A percentile compares a stretch with the other conserved stretches of the same genome.
phyloP scores from a whole-genome alignment of 768 basidiomycete genomes.

The Suillus discolor region DNA sequence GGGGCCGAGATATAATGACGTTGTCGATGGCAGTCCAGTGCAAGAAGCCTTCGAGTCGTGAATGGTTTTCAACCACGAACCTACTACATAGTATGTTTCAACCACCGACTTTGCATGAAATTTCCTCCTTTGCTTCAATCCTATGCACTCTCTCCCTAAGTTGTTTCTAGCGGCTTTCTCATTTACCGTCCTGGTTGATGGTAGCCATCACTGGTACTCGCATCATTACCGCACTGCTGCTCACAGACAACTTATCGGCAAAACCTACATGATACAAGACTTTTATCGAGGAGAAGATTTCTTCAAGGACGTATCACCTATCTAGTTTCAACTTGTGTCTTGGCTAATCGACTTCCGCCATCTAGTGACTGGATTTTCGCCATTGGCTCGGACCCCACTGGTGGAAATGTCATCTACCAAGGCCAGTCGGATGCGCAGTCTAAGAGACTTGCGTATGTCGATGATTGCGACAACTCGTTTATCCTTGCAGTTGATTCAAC shows the following conservation, averaged over 20 bases:
- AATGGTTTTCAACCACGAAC: not conserved
- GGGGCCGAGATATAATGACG: not conserved
- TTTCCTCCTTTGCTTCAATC: not conserved
- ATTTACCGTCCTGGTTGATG: constrained; percentile 39
- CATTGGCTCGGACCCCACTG: constrained; percentile 62
- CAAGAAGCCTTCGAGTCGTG: not conserved
- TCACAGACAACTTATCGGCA: constrained; percentile 18
- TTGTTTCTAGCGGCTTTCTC: constrained; percentile 33
- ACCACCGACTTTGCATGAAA: not conserved
- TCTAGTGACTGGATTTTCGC: constrained; percentile 73
- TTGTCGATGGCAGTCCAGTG: not conserved
- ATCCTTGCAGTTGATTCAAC: constrained; percentile 66
- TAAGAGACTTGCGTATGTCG: constrained; percentile 62
- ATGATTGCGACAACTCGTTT: constrained; percentile 52
- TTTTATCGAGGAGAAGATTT: constrained; percentile 56
- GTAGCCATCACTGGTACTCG: constrained; percentile 26
- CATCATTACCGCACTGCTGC: constrained; percentile 31
- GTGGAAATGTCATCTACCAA: constrained; percentile 69
- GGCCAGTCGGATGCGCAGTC: constrained; percentile 45
- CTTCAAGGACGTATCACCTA: constrained; percentile 49
- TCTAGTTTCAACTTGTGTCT: not conserved
- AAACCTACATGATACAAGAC: constrained; percentile 40
- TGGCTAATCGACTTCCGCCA: not conserved
- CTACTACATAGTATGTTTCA: no score
- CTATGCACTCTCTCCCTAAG: constrained; percentile 36